Base-by-base conservation (phyloP, 2,329 filamentous ascomycete genomes). In the Nothomitra cinnamomea region DNA sequence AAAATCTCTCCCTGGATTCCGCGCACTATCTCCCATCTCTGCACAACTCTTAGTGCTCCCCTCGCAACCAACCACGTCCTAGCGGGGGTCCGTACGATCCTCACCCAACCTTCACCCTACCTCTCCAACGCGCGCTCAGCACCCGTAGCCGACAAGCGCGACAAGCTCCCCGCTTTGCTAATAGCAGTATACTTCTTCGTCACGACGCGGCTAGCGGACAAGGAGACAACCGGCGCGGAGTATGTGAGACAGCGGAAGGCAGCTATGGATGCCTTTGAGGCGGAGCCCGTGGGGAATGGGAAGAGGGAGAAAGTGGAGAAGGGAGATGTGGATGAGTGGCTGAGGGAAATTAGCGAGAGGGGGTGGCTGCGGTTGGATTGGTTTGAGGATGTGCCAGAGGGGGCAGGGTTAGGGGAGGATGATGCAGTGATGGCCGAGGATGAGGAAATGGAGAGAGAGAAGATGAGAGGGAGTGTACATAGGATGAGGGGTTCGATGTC, bases 31-130 rank as follows among this genome's bases (percentile, higher is more conserved):
- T 76, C 83, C 22, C 75, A 74, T 55, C 66, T 94, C 10, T 83
- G 83, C 63, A 74, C 73, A 40, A 73, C 76, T 22, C 72, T 87
- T 8, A 72, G 73, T 1, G 77, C 80, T 0, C 73, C 76, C 5
- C 72, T 71, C 2, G 74, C 88, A 2, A 79, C 78, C 0, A 83
- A 84, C 0, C 85, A 87, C 53, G 76, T 94, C 0, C 77, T 86
- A 50, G 82, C 85, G 0, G 87, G 85, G 1, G 74, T 88, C 52
- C 82, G 70, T 24, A 74, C 70, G 2, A 83, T 70, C 67, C 60
- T 75, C 1, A 66, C 65, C 8, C 58, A 67, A 7, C 62, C 59
- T 8, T 53, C 55, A 52, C 59, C 61, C 19, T 56, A 51, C 17
- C 50, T 28, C 21, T 43, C 41, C 32, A 45, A 55, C 10, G 45